Evolutionary conservation across 2,329 filamentous ascomycete genomes (phyloP).

Genomic region (Diaporthe capsici): DNA sequence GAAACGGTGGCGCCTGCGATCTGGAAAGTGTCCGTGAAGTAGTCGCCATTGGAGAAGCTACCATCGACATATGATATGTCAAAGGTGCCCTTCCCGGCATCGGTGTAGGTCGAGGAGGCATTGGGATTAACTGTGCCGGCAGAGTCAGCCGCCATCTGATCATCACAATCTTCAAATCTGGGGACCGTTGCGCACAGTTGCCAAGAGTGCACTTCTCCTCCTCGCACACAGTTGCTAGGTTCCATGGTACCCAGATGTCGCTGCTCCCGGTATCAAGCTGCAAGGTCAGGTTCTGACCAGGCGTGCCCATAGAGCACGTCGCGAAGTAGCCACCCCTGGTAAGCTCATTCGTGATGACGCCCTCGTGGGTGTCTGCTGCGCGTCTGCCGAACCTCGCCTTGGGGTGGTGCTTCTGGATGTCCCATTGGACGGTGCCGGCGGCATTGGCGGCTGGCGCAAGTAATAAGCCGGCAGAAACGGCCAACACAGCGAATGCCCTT

Average conservation of each 20-base stretch:
- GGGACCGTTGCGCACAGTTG: slow-evolving; percentile 58
- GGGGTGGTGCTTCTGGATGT: slow-evolving; percentile 56
- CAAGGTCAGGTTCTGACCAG: slow-evolving; percentile 67
- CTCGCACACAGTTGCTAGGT: slow-evolving; percentile 56
- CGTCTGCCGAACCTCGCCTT: slow-evolving; percentile 54
- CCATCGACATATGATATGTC: slow-evolving; percentile 74
- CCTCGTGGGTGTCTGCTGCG: slow-evolving; percentile 55
- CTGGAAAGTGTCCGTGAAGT: slow-evolving; percentile 69
- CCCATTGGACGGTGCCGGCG: slow-evolving; percentile 61
- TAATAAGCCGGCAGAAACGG: slow-evolving; percentile 44
- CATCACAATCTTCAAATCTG: slow-evolving; percentile 39
- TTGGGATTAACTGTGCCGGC: slow-evolving; percentile 57
- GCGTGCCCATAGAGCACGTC: slow-evolving; percentile 69
- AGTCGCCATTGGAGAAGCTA: slow-evolving; percentile 69
- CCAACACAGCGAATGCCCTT: slow-evolving; percentile 6
- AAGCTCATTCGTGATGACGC: slow-evolving; percentile 61
- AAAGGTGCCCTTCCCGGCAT: slow-evolving; percentile 61
- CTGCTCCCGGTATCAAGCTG: slow-evolving; percentile 77
- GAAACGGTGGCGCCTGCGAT: slow-evolving; percentile 66
- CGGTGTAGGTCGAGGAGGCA: slow-evolving; percentile 62
- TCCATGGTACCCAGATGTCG: slow-evolving; percentile 72
- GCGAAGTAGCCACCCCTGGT: slow-evolving; percentile 68
- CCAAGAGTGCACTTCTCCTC: slow-evolving; percentile 57
- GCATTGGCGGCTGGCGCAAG: slow-evolving; percentile 45
- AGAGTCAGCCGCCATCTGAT: slow-evolving; percentile 32